These are phyloP conservation scores for Argentina anserina DNA, from an alignment of 306 rosid species.

Conservation along the genomic window DNA sequence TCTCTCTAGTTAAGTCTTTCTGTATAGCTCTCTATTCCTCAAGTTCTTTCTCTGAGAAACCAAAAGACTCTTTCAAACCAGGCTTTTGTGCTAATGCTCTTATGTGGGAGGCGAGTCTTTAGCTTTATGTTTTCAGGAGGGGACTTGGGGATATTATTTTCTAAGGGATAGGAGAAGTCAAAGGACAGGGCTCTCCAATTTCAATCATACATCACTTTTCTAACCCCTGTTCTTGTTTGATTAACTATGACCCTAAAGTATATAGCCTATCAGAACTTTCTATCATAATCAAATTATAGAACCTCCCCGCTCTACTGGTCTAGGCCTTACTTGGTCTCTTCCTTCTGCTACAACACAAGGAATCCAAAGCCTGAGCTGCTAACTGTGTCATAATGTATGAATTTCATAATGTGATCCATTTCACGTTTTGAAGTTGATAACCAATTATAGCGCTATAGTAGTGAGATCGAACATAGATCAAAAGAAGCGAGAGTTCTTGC, in stretches of 20 bases:
- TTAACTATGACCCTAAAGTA: slow-evolving; percentile 10
- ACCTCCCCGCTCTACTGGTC: slow-evolving; percentile 8
- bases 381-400: background rate
- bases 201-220: slow-evolving; percentile 34
- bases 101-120: background rate
- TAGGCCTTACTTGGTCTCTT: slow-evolving; percentile 32
- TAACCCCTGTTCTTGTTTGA: slow-evolving; percentile 18
- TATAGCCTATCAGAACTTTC: slow-evolving; percentile 38
- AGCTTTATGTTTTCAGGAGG: slow-evolving; percentile 1
- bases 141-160: slow-evolving; percentile 20
- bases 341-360: slow-evolving; percentile 13
- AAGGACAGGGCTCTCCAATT: slow-evolving; percentile 40
- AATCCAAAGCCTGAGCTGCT: slow-evolving; percentile 39
- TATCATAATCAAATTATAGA: slow-evolving; percentile 27
- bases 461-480: background rate
- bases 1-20: slow-evolving; percentile 12
- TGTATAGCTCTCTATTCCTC: background rate
- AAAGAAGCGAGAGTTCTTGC: background rate
- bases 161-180: slow-evolving; percentile 53
- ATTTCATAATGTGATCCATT: background rate
- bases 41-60: slow-evolving; percentile 3
- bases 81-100: background rate
- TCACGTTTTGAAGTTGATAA: background rate
- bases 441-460: background rate
- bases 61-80: slow-evolving; percentile 8